Base-by-base conservation (phyloP, 345 rosid species). In the Pugionium dolabratum region DNA sequence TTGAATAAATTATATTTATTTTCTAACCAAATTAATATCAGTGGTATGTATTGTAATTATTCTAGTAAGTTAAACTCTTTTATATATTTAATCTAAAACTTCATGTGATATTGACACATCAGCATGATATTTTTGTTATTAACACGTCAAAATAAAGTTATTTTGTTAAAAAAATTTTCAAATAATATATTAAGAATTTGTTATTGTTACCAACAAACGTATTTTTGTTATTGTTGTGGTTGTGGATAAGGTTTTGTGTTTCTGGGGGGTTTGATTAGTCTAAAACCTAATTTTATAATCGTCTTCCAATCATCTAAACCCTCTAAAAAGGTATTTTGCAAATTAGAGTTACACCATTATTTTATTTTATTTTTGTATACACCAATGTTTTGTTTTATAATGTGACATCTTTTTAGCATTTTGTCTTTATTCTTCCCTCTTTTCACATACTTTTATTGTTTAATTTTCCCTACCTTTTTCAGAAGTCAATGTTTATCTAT, bases 261-360 rank as follows among this genome's bases (percentile, higher is more conserved):
- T 9, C 11, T 62, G 9, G 35, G 18, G 18, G 18, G 18, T 18
- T 62, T 71, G 64, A 58, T 57, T 72, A 58, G 41, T 58, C 66
- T 47, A 35, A 57, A 43, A 18, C 34, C 41, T 64, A 49, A 44
- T 43, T 9, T 66, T 3, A 58, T 55, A 30, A 18, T 18, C 18
- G 18, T 18, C 18, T 46, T 63, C 70, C 70, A 71, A 55, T 63
- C 75, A 63, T 71, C 58, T 71, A 32, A 70, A 48, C 51, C 37
- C 54, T 71, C 64, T 6, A 0, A 71, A 71, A 63, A 18, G 18
- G 18, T 18, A 18, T 18, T 18, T 18, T 30, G 46, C 11, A 47
- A 18, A 26, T 45, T 25, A 30, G 36, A 42, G 50, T 36, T 43
- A 62, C 62, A 53, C 49, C 28, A 7, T 48, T 49, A 3, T 40